These are phyloP conservation scores for Aspergillus panamensis DNA, from an alignment of 495 filamentous ascomycete species.

Conservation along the genomic window DNA sequence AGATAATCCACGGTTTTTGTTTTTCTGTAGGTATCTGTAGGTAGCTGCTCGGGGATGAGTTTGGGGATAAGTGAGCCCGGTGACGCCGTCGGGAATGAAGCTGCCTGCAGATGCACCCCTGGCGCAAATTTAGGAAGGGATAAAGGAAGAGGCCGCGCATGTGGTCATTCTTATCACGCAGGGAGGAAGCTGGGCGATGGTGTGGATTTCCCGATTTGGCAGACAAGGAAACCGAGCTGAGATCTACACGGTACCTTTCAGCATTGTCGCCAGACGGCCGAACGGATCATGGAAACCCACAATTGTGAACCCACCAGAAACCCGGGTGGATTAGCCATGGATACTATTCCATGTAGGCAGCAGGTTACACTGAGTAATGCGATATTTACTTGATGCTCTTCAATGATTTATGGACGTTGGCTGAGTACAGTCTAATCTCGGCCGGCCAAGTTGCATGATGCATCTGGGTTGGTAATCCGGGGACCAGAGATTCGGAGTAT, in stretches of 20 bases:
- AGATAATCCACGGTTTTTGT: background rate
- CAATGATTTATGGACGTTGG: too few species aligned
- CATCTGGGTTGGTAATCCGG: background rate
- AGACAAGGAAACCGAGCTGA: conserved; percentile 4
- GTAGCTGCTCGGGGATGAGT: background rate
- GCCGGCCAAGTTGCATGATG: background rate
- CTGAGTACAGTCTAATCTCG: background rate
- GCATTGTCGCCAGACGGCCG: conserved; percentile 6
- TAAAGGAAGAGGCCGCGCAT: background rate
- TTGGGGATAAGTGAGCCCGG: background rate
- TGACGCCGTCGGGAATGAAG: too few species aligned
- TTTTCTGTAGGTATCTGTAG: background rate
- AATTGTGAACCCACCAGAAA: background rate
- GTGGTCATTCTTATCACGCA: background rate
- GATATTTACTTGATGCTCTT: background rate
- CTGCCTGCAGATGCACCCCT: background rate
- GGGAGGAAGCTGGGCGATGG: background rate
- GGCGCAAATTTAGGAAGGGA: background rate
- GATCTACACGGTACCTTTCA: conserved; percentile 15
- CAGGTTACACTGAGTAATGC: background rate
- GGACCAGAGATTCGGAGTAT: conserved; percentile 6
- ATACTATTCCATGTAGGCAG: background rate
- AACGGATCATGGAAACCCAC: background rate
- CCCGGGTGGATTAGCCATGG: background rate
- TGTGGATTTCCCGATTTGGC: background rate